These are phyloP conservation scores for Pleurozium schreberi DNA, from an alignment of 225 moss, liverwort and hornwort species.

Conservation along the genomic window DNA sequence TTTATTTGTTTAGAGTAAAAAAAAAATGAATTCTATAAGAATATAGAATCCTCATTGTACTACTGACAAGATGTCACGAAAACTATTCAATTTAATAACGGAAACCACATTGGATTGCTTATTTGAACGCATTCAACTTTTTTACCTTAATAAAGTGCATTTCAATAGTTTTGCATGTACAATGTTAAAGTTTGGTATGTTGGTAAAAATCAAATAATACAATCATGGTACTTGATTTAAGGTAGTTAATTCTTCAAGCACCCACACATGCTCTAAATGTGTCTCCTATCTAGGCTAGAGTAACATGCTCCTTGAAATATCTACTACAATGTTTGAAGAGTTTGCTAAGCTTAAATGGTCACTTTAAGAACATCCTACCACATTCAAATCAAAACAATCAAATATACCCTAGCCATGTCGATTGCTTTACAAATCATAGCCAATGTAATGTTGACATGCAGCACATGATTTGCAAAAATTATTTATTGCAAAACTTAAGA, in stretches of 20 bases:
- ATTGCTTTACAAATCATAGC: background rate
- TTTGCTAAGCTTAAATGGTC: too few relatives aligned
- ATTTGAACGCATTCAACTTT: background rate
- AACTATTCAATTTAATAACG: background rate
- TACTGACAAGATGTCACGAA: background rate
- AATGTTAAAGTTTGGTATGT: background rate
- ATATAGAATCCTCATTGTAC: background rate
- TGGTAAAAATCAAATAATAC: too few relatives aligned
- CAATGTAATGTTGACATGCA: background rate
- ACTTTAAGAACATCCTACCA: too few relatives aligned
- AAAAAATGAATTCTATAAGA: background rate
- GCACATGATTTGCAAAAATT: background rate
- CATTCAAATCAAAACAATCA: too few relatives aligned
- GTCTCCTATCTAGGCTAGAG: too few relatives aligned
- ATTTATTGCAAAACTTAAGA: background rate
- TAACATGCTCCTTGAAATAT: too few relatives aligned
- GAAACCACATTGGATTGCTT: background rate
- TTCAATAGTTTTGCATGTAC: background rate
- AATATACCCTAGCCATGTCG: too few relatives aligned
- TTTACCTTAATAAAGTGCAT: background rate
- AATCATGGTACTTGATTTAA: too few relatives aligned
- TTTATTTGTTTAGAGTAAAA: background rate
- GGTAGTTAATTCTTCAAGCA: too few relatives aligned
- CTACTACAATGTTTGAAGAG: too few relatives aligned
- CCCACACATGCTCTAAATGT: too few relatives aligned